phyloP scores from a whole-genome alignment of 1,139 yeast genomes.

The Yamadazyma diospyri region DNA sequence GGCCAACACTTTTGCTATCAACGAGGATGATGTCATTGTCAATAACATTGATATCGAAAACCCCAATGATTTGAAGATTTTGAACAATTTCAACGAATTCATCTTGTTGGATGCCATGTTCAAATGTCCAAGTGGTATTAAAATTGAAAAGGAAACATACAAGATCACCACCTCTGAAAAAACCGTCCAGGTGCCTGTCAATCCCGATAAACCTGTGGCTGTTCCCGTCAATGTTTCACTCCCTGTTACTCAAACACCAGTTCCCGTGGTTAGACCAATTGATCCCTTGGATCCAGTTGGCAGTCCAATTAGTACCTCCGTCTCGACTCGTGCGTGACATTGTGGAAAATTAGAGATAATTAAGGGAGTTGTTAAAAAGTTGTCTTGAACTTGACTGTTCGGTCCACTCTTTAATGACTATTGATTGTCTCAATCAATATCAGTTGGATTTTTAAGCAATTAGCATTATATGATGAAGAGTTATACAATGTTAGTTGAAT shows the following conservation, averaged over 20 bases:
- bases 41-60: conserved; percentile 15
- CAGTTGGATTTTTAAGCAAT: conserved; percentile 18
- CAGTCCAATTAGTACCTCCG: conserved; percentile 5
- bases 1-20: conserved; percentile 43
- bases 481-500: conserved; percentile 19
- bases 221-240: background rate
- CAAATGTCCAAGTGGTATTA: conserved; percentile 16
- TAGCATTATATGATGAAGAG: conserved; percentile 15
- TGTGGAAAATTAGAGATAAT: conserved; percentile 9
- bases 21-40: conserved; percentile 18
- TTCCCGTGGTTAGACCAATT: conserved; percentile 12
- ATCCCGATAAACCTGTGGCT: no score
- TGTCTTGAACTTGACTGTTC: conserved; percentile 1
- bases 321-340: conserved; percentile 15
- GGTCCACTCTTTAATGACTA: conserved; percentile 10
- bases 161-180: conserved; percentile 8
- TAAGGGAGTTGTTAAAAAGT: conserved; percentile 10
- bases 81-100: conserved; percentile 11
- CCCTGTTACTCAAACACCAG: background rate
- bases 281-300: no score
- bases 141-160: conserved; percentile 11
- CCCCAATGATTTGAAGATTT: conserved; percentile 9
- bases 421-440: conserved; percentile 12
- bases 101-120: conserved; percentile 19
- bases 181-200: background rate